Conservation (phyloP, 805 yeast species). For the Hanseniaspora clermontiae region DNA sequence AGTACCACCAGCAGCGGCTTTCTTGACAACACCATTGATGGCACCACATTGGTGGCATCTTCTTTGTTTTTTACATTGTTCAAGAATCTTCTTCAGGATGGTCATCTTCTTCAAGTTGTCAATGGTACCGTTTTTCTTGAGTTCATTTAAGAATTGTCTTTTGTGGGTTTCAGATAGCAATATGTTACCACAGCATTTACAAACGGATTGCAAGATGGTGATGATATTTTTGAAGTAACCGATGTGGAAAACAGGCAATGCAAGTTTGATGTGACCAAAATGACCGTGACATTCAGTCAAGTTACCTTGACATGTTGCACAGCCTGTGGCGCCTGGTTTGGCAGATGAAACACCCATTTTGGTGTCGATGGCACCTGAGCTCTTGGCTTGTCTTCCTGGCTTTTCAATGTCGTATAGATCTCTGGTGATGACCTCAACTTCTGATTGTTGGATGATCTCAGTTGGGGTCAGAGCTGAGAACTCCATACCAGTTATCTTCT, state of each 20-base stretch:
- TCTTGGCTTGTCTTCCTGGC: slow-evolving; percentile 63
- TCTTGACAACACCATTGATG: slow-evolving; percentile 91
- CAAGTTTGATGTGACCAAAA: slow-evolving; percentile 86
- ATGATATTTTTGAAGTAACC: slow-evolving; percentile 91
- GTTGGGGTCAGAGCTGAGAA: slow-evolving; percentile 87
- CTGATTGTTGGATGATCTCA: slow-evolving; percentile 86
- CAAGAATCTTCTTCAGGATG: slow-evolving; percentile 65
- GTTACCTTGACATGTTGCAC: slow-evolving; percentile 83
- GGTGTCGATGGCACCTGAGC: slow-evolving; percentile 79
- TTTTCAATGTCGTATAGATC: slow-evolving; percentile 84
- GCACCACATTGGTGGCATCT: slow-evolving; percentile 79
- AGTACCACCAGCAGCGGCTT: slow-evolving; percentile 83
- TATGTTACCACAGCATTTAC: slow-evolving; percentile 76
- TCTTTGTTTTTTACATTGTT: slow-evolving; percentile 91
- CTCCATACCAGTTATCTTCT: slow-evolving; percentile 77
- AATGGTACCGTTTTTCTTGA: slow-evolving; percentile 64
- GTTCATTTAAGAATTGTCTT: slow-evolving; percentile 57
- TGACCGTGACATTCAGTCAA: slow-evolving; percentile 96
- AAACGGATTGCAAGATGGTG: slow-evolving; percentile 75
- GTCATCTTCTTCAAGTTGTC: slow-evolving; percentile 90
- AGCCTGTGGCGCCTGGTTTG: slow-evolving; percentile 41
- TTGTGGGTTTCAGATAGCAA: slow-evolving; percentile 62
- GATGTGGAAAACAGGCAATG: slow-evolving; percentile 92
- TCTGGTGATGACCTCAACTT: slow-evolving; percentile 82
- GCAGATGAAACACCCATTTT: slow-evolving; percentile 90